These are phyloP conservation scores for Pseudoturritis turrita DNA, from an alignment of 345 rosid genomes.

Conservation along the genomic window DNA sequence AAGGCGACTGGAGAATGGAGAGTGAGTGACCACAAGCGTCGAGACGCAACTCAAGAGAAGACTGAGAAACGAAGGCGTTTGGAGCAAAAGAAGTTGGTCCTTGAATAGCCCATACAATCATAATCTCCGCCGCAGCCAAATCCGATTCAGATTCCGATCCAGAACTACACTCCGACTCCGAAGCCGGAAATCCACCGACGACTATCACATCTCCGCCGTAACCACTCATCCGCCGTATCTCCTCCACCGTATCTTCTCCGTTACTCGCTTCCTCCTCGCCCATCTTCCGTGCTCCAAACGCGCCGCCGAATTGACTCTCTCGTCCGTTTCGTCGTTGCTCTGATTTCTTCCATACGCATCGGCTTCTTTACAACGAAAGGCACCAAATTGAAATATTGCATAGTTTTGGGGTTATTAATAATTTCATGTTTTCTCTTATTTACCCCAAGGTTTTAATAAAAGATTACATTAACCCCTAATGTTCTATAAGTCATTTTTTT, in stretches of 20 bases:
- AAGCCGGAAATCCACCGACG: constrained; percentile 29
- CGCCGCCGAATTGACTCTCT: constrained; percentile 7
- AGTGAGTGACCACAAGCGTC: constrained; percentile 90
- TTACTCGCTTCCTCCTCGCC: constrained; percentile 16
- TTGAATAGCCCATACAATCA: constrained; percentile 88
- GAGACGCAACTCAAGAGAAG: constrained; percentile 67
- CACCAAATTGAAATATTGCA: background rate
- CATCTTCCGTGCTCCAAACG: background rate
- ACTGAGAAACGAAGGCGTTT: constrained; percentile 74
- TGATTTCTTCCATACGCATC: background rate
- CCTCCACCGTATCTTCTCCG: constrained; percentile 33
- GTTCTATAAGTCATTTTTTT: too few species aligned
- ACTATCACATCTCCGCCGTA: constrained; percentile 56
- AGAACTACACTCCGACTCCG: background rate
- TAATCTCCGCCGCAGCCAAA: constrained; percentile 75
- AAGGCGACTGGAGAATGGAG: constrained; percentile 84
- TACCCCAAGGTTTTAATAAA: background rate
- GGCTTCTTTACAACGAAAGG: background rate
- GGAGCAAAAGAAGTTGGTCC: constrained; percentile 71
- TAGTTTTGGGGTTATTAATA: constrained; percentile 3
- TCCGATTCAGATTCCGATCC: constrained; percentile 39
- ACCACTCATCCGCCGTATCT: constrained; percentile 39
- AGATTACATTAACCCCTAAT: background rate
- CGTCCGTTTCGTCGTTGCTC: background rate
- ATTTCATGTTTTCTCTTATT: background rate